These are phyloP conservation scores for Tolypocladium amazonense DNA, from an alignment of 2,329 filamentous ascomycete species.

Conservation along the genomic window DNA sequence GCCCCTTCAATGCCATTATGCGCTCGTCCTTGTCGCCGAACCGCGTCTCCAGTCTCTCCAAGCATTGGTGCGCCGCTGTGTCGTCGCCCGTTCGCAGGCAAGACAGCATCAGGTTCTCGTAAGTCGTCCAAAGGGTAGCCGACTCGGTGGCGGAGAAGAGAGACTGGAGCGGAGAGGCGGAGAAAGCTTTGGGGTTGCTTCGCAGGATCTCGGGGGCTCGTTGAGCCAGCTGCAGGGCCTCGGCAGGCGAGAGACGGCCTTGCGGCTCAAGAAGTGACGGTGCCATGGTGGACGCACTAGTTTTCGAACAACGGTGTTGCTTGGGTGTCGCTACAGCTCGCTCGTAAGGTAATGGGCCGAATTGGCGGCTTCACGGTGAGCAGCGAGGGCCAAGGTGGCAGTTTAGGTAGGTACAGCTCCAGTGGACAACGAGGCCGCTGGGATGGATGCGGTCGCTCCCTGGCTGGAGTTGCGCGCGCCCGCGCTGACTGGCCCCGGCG, in stretches of 20 bases:
- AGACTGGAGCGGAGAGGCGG: constrained; percentile 41
- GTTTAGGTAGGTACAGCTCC: neutral
- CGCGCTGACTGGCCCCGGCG: neutral
- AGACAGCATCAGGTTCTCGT: constrained; percentile 79
- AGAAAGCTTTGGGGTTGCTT: constrained; percentile 42
- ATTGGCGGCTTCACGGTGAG: neutral
- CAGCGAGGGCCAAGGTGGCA: neutral
- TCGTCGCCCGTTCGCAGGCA: constrained; percentile 81
- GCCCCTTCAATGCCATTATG: constrained; percentile 69
- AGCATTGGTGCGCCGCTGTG: constrained; percentile 60
- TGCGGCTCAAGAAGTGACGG: constrained; percentile 46
- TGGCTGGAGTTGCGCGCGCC: neutral
- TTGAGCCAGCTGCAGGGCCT: constrained; percentile 48
- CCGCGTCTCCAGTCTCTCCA: constrained; percentile 64
- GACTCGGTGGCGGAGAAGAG: constrained; percentile 54
- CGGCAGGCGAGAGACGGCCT: constrained; percentile 42
- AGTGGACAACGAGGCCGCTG: neutral
- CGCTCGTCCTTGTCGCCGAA: constrained; percentile 82
- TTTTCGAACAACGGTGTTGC: neutral
- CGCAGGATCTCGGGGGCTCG: constrained; percentile 46
- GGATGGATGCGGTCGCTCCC: neutral
- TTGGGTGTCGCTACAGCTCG: neutral
- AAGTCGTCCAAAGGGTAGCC: constrained; percentile 70
- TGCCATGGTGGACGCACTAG: constrained; percentile 24
- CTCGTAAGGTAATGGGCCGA: too few relatives aligned